A percentile compares a stretch with the other conserved stretches of the same genome.
Conservation (phyloP, 495 filamentous ascomycete genomes). For the Immersiella caudata region DNA sequence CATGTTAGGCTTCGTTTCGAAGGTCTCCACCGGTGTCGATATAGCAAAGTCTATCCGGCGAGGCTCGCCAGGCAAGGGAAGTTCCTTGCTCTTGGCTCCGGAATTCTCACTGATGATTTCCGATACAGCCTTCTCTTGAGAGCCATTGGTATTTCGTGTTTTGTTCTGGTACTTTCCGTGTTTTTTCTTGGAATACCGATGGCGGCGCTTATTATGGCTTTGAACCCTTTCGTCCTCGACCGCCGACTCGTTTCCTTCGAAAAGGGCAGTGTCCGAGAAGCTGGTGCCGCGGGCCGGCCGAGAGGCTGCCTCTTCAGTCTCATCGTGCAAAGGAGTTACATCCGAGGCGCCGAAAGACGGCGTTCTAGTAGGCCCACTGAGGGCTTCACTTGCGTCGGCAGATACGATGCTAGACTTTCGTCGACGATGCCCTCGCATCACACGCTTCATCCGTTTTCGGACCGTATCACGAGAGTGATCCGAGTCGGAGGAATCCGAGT, state of each 20-base stretch:
- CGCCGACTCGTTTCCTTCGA: conserved; percentile 39
- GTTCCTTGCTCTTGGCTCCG: conserved; percentile 21
- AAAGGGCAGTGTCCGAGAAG: neutral
- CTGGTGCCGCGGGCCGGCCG: conserved; percentile 25
- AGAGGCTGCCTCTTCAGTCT: conserved; percentile 37
- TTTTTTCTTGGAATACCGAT: conserved; percentile 37
- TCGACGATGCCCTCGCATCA: conserved; percentile 62
- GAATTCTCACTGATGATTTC: conserved; percentile 41
- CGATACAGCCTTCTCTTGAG: conserved; percentile 30
- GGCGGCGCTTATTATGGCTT: conserved; percentile 36
- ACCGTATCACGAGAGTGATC: conserved; percentile 70
- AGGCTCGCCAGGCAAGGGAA: conserved; percentile 35
- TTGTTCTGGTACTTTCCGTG: conserved; percentile 40
- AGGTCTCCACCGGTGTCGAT: conserved; percentile 20
- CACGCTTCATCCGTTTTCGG: conserved; percentile 71
- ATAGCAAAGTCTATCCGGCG: conserved; percentile 52
- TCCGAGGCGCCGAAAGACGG: conserved; percentile 44
- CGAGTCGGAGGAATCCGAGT: conserved; percentile 63
- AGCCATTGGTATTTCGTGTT: conserved; percentile 18
- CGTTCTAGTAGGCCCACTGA: conserved; percentile 34
- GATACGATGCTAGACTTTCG: conserved; percentile 77
- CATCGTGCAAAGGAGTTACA: conserved; percentile 35
- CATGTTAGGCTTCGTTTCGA: conserved; percentile 40
- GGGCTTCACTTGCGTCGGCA: conserved; percentile 52
- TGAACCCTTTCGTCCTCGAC: conserved; percentile 43